Base-by-base conservation (phyloP, 1,284 basidiomycete species). In the Melanopsichium pennsylvanicum region DNA sequence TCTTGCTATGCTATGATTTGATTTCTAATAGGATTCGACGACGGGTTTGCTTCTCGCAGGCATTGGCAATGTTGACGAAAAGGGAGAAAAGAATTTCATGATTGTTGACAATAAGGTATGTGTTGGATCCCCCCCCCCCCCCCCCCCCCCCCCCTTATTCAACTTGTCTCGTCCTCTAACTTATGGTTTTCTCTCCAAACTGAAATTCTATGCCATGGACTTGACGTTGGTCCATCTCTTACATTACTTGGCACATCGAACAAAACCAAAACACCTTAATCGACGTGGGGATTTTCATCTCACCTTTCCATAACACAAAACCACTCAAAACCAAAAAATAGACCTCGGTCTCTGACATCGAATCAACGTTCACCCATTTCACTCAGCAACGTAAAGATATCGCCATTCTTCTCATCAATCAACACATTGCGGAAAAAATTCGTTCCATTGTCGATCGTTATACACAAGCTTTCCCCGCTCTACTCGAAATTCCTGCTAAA, bases 401-500 rank as follows among this genome's bases (percentile, higher is more conserved):
- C 34, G 79, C 72, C 12, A 81, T 81, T 44, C 57, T 81, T 5
- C 68, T 81, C 8, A 81, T 81, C 66, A 81, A 78, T 52, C 79
- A 81, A 43, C 75, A 79, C 48, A 78, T 84, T 67, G 79, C 83
- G 70, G 96, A 98, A 84, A 92, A 91, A 85, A 99, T 99, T 75
- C 85, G 96, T 43, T 92, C 93, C 0, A 88, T 91, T 2, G 92
- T 98, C 15, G 96, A 99, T 83, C 89, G 89, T 72, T 98, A 98
- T 81, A 89, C 91, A 64, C 90, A 94, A 81, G 89, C 95, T 0
- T 99, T 99, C 84, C 96, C 96, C 19, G 93, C 96, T 0, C 83
- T 99, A 29, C 87, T 99, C 19, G 96, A 99, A 83, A 98, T 98
- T 69, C 96, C 96, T 16, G 92, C 90, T 47, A 95, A 95, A 82